phyloP scores from a whole-genome alignment of 139 green algal genomes.

The Mychonastes homosphaera region DNA sequence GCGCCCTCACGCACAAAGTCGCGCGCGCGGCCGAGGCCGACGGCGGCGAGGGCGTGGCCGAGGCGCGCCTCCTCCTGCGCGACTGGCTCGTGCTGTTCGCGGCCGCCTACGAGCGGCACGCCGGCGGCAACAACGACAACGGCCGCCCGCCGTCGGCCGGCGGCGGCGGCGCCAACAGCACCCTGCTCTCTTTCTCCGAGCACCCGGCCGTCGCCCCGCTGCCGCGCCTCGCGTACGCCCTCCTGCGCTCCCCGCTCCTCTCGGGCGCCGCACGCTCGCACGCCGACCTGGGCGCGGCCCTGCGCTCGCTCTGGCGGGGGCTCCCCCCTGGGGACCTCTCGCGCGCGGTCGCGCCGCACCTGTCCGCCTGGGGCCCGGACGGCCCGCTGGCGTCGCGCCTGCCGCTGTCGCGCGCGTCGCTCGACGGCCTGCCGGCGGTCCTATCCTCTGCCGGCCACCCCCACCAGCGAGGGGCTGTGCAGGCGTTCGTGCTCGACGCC shows the following conservation, averaged over 20 bases:
- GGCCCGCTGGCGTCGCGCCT: neutral
- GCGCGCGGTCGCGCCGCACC: slow-evolving; percentile 65
- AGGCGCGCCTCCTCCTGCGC: slow-evolving; percentile 62
- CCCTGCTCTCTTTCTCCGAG: slow-evolving; percentile 31
- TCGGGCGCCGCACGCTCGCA: slow-evolving; percentile 33
- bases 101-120: slow-evolving; percentile 52
- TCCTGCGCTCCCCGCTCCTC: slow-evolving; percentile 67
- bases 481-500: slow-evolving; percentile 68
- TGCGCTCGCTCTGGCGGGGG: slow-evolving; percentile 40
- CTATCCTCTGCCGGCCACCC: neutral
- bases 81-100: slow-evolving; percentile 81
- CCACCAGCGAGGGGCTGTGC: neutral
- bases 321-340: slow-evolving; percentile 62
- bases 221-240: slow-evolving; percentile 71
- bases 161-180: neutral
- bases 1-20: slow-evolving; percentile 70
- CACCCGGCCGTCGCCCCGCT: slow-evolving; percentile 47
- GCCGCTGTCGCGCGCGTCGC: neutral
- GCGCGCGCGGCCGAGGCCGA: slow-evolving; percentile 22
- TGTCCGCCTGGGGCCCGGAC: slow-evolving; percentile 36
- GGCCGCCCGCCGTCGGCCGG: neutral
- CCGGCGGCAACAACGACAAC: neutral
- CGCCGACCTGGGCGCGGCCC: slow-evolving; percentile 51
- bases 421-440: neutral
- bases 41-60: slow-evolving; percentile 35